Percentiles rank a stretch among this genome's conserved stretches.
Evolutionary conservation across 768 basidiomycete species (phyloP).

Genomic region (Sistotremastrum niveocremeum): DNA sequence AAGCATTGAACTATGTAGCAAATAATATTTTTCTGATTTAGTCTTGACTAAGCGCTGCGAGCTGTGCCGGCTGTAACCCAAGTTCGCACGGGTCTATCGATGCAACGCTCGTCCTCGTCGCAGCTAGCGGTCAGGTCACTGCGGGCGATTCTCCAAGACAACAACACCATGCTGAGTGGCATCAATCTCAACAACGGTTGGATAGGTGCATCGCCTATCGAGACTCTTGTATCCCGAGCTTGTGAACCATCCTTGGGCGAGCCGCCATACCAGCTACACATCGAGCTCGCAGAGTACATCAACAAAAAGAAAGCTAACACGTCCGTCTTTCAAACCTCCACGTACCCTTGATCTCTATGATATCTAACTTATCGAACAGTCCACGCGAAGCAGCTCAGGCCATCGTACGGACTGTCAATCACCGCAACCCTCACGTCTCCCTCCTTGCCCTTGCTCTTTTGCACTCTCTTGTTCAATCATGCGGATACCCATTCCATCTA

Average conservation of each 20-base stretch:
- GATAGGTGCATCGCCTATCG: constrained; percentile 35
- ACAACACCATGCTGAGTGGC: too few species aligned
- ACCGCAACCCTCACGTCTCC: constrained; percentile 84
- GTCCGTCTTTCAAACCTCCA: constrained; percentile 30
- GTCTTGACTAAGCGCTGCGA: too few species aligned
- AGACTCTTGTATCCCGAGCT: constrained; percentile 63
- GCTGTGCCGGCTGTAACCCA: too few species aligned
- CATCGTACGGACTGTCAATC: constrained; percentile 74
- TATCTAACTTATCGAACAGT: constrained; percentile 24
- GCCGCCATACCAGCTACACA: constrained; percentile 83
- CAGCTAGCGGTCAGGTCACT: too few species aligned
- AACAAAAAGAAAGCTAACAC: constrained; percentile 94
- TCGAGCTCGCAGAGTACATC: constrained; percentile 89
- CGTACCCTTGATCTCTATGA: constrained; percentile 1
- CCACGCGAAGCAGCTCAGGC: constrained; percentile 87
- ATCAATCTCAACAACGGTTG: too few species aligned
- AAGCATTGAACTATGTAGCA: too few species aligned
- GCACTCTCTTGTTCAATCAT: constrained; percentile 85
- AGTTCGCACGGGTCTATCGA: too few species aligned
- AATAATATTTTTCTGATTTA: too few species aligned
- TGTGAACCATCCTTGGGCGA: constrained; percentile 79
- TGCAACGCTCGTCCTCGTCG: too few species aligned
- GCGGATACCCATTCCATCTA: constrained; percentile 94
- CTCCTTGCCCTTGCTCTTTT: constrained; percentile 77
- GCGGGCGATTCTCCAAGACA: too few species aligned